Evolutionary conservation across 2,329 filamentous ascomycete species (phyloP).

Genomic region (Fusarium anthophilum): DNA sequence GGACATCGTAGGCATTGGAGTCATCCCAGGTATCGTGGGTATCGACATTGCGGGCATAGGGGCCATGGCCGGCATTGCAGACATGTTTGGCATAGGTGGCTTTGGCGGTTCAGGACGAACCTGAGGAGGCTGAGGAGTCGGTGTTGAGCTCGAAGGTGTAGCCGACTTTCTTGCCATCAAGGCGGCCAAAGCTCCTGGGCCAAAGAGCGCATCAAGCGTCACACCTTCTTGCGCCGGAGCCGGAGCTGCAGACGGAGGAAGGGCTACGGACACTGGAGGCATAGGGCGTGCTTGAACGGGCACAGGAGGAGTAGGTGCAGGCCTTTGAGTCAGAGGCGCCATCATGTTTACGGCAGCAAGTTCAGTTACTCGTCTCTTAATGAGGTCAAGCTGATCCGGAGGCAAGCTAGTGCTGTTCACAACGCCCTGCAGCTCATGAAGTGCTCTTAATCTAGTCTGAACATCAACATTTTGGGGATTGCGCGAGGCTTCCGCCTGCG

Average conservation of each 20-base stretch:
- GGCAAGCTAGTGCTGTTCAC: slow-evolving; percentile 81
- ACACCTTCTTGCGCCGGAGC: slow-evolving; percentile 49
- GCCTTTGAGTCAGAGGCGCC: slow-evolving; percentile 56
- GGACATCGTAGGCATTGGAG: slow-evolving; percentile 54
- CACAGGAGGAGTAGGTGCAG: slow-evolving; percentile 50
- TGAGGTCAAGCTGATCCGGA: slow-evolving; percentile 82
- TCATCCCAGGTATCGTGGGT: slow-evolving; percentile 51
- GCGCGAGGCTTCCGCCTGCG: slow-evolving; percentile 77
- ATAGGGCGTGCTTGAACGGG: slow-evolving; percentile 45
- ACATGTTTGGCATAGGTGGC: slow-evolving; percentile 8
- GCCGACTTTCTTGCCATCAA: slow-evolving; percentile 64
- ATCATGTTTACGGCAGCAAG: slow-evolving; percentile 72
- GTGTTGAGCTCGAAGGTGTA: slow-evolving; percentile 59
- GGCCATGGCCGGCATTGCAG: slow-evolving; percentile 43
- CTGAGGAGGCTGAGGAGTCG: slow-evolving; percentile 50
- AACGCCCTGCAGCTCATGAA: slow-evolving; percentile 80
- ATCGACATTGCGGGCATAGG: slow-evolving; percentile 52
- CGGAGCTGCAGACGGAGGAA: slow-evolving; percentile 44
- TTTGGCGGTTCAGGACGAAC: slow-evolving; percentile 17
- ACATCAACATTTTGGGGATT: slow-evolving; percentile 80
- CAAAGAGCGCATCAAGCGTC: slow-evolving; percentile 68
- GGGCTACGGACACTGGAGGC: slow-evolving; percentile 49
- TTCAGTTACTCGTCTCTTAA: slow-evolving; percentile 85
- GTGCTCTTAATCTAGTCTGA: slow-evolving; percentile 82
- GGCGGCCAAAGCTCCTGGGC: slow-evolving; percentile 67